These are phyloP conservation scores for Heterobasidion parviporum DNA, from an alignment of 1,284 basidiomycete species.

Conservation along the genomic window DNA sequence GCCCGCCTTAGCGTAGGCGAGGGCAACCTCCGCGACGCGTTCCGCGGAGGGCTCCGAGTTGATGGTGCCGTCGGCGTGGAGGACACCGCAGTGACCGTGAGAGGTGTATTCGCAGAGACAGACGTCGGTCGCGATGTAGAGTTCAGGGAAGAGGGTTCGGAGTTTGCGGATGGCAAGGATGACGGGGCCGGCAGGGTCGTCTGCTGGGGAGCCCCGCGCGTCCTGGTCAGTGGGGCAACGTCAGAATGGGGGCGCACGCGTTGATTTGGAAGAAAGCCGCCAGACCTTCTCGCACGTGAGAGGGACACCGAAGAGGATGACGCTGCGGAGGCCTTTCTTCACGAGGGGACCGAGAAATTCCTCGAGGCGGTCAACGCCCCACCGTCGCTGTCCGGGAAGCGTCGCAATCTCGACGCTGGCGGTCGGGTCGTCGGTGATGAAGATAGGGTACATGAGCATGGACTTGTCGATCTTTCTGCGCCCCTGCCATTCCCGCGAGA, in stretches of 20 bases:
- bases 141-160: slow-evolving; percentile 67
- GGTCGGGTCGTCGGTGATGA: slow-evolving; percentile 88
- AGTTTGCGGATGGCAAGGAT: slow-evolving; percentile 85
- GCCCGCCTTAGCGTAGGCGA: slow-evolving; percentile 89
- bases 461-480: slow-evolving; percentile 71
- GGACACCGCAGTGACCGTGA: slow-evolving; percentile 93
- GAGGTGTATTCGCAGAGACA: slow-evolving; percentile 99
- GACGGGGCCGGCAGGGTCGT: slow-evolving; percentile 87
- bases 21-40: slow-evolving; percentile 87
- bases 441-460: slow-evolving; percentile 98
- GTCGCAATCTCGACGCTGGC: slow-evolving; percentile 70
- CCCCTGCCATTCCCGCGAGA: slow-evolving; percentile 80
- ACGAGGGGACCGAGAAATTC: slow-evolving; percentile 84
- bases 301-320: slow-evolving; percentile 97
- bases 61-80: slow-evolving; percentile 69
- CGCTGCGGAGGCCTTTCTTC: slow-evolving; percentile 82
- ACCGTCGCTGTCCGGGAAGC: slow-evolving; percentile 83
- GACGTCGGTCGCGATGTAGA: slow-evolving; percentile 91
- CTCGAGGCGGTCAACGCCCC: slow-evolving; percentile 93
- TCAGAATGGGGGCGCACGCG: not conserved
- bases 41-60: slow-evolving; percentile 69
- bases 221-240: slow-evolving; percentile 46
- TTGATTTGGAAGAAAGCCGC: not conserved
- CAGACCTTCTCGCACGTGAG: slow-evolving; percentile 28
- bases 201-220: slow-evolving; percentile 76